A percentile compares a stretch with the other conserved stretches of the same genome.
Conservation (phyloP, 352 stramenopile species). For the Thraustochytrium sp. region DNA sequence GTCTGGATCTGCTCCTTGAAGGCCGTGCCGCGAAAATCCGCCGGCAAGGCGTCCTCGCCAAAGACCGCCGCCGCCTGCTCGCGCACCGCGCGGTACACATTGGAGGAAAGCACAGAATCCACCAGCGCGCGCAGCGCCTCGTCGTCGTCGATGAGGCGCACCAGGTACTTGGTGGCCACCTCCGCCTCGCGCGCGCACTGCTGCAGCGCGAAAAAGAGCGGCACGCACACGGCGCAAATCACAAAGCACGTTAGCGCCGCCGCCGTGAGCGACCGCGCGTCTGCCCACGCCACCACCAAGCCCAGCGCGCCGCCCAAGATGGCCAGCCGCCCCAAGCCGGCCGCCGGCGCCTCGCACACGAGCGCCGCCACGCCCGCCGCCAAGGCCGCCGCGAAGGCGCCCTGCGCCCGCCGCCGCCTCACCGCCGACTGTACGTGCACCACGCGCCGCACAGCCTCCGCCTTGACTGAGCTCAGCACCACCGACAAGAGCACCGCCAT, state of each 20-base stretch:
- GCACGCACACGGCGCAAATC: neutral
- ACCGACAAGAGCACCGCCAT: neutral
- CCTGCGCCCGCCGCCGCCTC: neutral
- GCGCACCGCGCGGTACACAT: neutral
- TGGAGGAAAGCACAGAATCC: neutral
- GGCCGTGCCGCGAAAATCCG: neutral
- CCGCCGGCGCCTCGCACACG: neutral
- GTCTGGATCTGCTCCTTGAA: conserved; percentile 13
- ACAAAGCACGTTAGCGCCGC: neutral
- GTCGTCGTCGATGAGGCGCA: neutral
- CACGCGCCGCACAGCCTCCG: neutral
- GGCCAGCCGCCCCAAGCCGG: neutral
- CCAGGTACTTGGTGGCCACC: neutral
- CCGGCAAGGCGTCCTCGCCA: neutral
- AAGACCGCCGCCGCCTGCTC: neutral
- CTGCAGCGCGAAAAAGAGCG: neutral
- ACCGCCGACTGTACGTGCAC: neutral
- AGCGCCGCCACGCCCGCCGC: neutral
- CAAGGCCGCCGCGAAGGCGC: neutral
- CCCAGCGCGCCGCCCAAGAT: neutral
- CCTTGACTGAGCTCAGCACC: neutral
- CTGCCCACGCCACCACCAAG: neutral
- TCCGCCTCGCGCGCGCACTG: neutral
- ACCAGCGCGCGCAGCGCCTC: neutral
- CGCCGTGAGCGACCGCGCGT: neutral